Evolutionary conservation across 225 moss, liverwort and hornwort genomes (phyloP).

Genomic region (Anthoceros angustus): DNA sequence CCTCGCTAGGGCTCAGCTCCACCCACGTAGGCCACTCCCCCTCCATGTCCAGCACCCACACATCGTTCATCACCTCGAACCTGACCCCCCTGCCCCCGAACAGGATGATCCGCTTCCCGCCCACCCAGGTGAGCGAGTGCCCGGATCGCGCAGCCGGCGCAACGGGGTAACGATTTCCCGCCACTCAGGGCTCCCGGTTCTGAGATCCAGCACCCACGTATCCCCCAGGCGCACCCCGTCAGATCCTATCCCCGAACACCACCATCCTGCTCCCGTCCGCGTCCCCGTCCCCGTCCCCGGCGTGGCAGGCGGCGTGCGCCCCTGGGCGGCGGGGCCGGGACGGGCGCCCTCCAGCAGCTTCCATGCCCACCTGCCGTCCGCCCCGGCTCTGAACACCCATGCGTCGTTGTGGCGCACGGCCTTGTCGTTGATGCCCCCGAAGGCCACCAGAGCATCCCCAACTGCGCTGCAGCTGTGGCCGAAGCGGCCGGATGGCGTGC

Average conservation of each 20-base stretch:
- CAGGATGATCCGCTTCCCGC: slow-evolving; percentile 64
- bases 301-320: slow-evolving; percentile 68
- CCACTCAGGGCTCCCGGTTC: slow-evolving; percentile 32
- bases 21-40: slow-evolving; percentile 45
- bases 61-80: slow-evolving; percentile 86
- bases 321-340: slow-evolving; percentile 63
- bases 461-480: slow-evolving; percentile 68
- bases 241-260: slow-evolving; percentile 62
- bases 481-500: slow-evolving; percentile 67
- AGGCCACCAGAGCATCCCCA: slow-evolving; percentile 48
- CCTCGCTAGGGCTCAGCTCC: slow-evolving; percentile 44
- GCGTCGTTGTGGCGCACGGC: slow-evolving; percentile 72
- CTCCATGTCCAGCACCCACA: slow-evolving; percentile 90
- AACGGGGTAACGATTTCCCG: slow-evolving; percentile 39
- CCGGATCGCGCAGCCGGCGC: slow-evolving; percentile 68
- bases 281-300: slow-evolving; percentile 46
- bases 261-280: too few relatives aligned
- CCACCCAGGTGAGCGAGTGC: slow-evolving; percentile 69
- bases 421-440: slow-evolving; percentile 81
- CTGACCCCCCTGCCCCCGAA: slow-evolving; percentile 72
- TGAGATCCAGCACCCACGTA: slow-evolving; percentile 66
- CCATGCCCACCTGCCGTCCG: slow-evolving; percentile 31
- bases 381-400: slow-evolving; percentile 37
- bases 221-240: slow-evolving; percentile 60
- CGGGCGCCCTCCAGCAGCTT: slow-evolving; percentile 38